Percentiles rank a stretch among this genome's conserved stretches.
Evolutionary conservation across 768 basidiomycete genomes (phyloP).

Genomic region (Wakefieldia striispora): DNA sequence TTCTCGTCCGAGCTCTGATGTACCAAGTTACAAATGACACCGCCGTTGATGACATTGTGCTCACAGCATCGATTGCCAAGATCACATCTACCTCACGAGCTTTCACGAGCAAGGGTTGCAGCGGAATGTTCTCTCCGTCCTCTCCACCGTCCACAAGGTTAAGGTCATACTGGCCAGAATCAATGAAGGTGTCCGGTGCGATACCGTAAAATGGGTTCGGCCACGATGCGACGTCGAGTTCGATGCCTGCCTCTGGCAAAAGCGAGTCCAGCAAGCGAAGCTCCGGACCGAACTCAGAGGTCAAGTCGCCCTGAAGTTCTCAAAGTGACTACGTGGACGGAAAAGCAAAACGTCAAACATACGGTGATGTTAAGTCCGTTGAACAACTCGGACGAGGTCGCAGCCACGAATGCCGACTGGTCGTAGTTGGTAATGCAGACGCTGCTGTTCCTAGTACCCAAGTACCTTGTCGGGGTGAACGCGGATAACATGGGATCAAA

Average conservation of each 20-base stretch:
- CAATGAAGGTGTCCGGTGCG: constrained; percentile 34
- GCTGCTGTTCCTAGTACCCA: constrained; percentile 38
- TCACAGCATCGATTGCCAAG: constrained; percentile 46
- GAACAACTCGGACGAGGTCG: constrained; percentile 39
- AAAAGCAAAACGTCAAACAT: background rate
- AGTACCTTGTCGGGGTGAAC: constrained; percentile 43
- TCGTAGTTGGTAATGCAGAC: constrained; percentile 36
- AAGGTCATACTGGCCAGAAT: constrained; percentile 31
- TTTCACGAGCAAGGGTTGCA: constrained; percentile 49
- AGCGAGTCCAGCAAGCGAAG: constrained; percentile 16
- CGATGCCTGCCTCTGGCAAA: constrained; percentile 24
- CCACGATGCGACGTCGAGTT: constrained; percentile 31
- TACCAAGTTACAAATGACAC: background rate
- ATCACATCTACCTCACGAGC: constrained; percentile 48
- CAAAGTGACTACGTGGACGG: background rate
- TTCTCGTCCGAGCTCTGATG: constrained; percentile 14
- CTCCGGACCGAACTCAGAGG: constrained; percentile 9
- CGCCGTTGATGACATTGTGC: background rate
- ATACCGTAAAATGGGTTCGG: constrained; percentile 41
- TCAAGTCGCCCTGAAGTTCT: constrained; percentile 10
- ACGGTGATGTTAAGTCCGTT: constrained; percentile 30
- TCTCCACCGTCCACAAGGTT: constrained; percentile 41
- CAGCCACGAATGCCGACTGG: constrained; percentile 37
- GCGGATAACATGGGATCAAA: constrained; percentile 45
- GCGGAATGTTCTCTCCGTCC: constrained; percentile 43